Base-by-base conservation (phyloP, 371 early-diverging fungal species). In the Mucor lusitanicus region DNA sequence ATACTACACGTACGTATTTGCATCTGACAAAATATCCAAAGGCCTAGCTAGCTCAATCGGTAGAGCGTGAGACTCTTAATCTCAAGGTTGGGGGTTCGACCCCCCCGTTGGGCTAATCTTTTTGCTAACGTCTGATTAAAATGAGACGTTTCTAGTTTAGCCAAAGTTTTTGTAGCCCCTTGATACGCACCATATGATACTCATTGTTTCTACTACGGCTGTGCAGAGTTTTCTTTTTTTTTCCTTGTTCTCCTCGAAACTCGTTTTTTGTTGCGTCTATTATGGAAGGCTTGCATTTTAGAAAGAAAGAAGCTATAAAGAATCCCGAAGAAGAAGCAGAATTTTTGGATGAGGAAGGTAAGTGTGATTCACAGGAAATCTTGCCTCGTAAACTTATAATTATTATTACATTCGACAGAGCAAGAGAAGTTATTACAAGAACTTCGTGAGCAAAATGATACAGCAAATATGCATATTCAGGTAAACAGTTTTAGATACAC, bases 31-130 rank as follows among this genome's bases (percentile, higher is more conserved):
- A n/a, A 35, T 35, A 35, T 35, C 2, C 6, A 35, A 7, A 46
- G 2, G 92, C 94, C 94, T 90, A 91, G 92, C 90, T 93, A 95
- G 94, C 94, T 94, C 95, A 95, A 92, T 93, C 91, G 94, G 94
- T 90, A 95, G 95, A 95, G 94, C 95, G 92, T 92, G 90, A 93
- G 95, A 92, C 95, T 94, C 91, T 93, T 94, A 94, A 95, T 91
- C 94, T 92, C 88, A 92, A 92, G 94, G 94, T 90, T 92, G 93
- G 84, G 94, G 94, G 94, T 94, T 94, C 94, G 93, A 93, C 90
- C 91, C 94, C 92, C 93, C 83, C 91, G 87, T 90, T 84, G 92
- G 94, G 92, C 37, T 90, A 57, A 21, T 2, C 7, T 25, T 17
- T 63, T 55, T 63, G 44, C 44, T 17, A 42, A 42, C n/a, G n/a